Base-by-base conservation (phyloP, 164 flowering plant genomes). In the Aristolochia contorta region DNA sequence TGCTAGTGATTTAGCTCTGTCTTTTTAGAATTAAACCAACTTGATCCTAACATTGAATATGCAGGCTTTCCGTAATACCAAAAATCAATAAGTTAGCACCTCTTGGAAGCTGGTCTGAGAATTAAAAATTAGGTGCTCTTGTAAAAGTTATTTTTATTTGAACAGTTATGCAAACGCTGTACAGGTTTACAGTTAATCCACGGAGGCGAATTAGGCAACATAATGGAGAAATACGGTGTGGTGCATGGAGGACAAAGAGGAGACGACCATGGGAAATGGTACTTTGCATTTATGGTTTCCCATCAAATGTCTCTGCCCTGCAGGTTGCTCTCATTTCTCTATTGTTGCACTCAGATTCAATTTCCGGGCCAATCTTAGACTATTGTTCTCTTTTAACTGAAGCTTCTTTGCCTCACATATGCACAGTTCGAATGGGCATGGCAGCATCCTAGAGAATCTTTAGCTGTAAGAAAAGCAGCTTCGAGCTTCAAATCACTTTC, bases 341-440 rank as follows among this genome's bases (percentile, higher is more conserved):
- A 18, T 18, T 49, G 15, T 49, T 49, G 16, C 14, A 3, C 14
- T 49, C 1, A 18, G 22, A 16, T 49, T 18, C 6, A 49, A 6
- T 49, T 10, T 13, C 15, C 53, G 4, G 6, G 53, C 19, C 22
- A 49, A 1, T 10, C 22, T 20, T 18, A 49, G 20, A 49, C 19
- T 49, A 4, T 19, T 49, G 53, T 27, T 27, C 1, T 49, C 20
- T 5, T 6, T 19, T 16, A 49, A 49, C 14, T 22, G 4, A 27
- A 12, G 50, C 49, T 14, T 46, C 49, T 56, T 20, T 23, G 2
- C 16, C 27, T 23, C 16, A 23, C 20, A 50, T 23, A 22, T 12
- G 52, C 80, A 82, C 89, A 92, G 98, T 92, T 92, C 73, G 98
- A 92, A 71, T 89, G 97, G 98, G 97, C 98, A 0, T 92, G 98